A percentile compares a stretch with the other conserved stretches of the same genome.
These are phyloP conservation scores for Telfairia occidentalis DNA, from an alignment of 331 rosid species.

Conservation along the genomic window DNA sequence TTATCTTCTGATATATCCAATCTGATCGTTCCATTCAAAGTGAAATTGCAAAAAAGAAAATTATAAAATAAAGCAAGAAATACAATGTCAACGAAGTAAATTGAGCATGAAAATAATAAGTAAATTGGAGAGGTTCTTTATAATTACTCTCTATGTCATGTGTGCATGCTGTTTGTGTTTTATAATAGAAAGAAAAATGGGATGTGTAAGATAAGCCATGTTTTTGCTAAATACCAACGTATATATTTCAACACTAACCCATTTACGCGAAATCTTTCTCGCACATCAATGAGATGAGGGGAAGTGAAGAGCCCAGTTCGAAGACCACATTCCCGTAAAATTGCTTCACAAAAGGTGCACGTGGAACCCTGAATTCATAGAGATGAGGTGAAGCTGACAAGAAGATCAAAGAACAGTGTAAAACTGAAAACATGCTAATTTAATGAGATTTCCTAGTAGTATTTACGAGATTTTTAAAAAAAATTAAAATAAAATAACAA, in stretches of 20 bases:
- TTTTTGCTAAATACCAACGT: neutral
- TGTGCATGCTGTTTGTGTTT: neutral
- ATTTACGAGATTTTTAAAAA: too few relatives aligned
- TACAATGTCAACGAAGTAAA: neutral
- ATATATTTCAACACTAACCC: slow-evolving; percentile 38
- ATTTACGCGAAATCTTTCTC: slow-evolving; percentile 54
- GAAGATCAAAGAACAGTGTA: neutral
- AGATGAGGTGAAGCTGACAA: slow-evolving; percentile 3
- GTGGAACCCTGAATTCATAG: slow-evolving; percentile 54
- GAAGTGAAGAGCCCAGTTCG: slow-evolving; percentile 72
- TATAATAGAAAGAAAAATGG: neutral
- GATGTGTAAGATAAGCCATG: slow-evolving; percentile 6
- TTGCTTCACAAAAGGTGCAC: slow-evolving; percentile 57
- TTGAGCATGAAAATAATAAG: neutral
- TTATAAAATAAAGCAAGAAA: neutral
- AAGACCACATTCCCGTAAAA: slow-evolving; percentile 57
- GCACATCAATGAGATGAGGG: slow-evolving; percentile 62
- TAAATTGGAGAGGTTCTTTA: neutral
- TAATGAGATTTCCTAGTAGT: too few relatives aligned
- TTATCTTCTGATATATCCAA: slow-evolving; percentile 52
- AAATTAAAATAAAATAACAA: too few relatives aligned
- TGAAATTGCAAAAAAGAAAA: neutral
- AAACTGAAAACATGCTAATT: neutral
- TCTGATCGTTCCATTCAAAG: slow-evolving; percentile 28
- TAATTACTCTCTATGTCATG: neutral